Percentiles rank a stretch among this genome's conserved stretches.
phyloP scores from a whole-genome alignment of 2,329 filamentous ascomycete genomes.

The Nemania sp. region DNA sequence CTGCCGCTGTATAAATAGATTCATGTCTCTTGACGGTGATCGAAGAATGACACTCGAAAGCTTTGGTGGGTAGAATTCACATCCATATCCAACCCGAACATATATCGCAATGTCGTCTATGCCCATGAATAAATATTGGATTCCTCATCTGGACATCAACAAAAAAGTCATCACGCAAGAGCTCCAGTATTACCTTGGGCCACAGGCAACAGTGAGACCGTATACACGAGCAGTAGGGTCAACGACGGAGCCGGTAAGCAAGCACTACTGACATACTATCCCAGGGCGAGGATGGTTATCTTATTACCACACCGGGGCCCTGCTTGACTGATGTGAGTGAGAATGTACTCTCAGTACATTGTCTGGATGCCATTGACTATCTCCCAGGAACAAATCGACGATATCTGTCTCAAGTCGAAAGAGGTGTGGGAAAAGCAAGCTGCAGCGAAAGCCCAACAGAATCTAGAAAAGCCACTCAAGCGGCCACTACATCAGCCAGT shows the following conservation, averaged over 20 bases:
- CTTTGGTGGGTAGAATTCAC: slow-evolving; percentile 12
- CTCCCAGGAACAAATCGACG: slow-evolving; percentile 63
- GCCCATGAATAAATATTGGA: slow-evolving; percentile 62
- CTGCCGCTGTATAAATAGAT: slow-evolving; percentile 26
- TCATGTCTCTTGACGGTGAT: slow-evolving; percentile 17
- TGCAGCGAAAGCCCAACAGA: slow-evolving; percentile 51
- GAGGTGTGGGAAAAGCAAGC: slow-evolving; percentile 62
- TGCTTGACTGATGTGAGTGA: slow-evolving; percentile 61
- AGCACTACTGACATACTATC: slow-evolving; percentile 32
- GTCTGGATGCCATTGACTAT: slow-evolving; percentile 19
- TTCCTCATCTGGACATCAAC: slow-evolving; percentile 61
- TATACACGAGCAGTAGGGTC: slow-evolving; percentile 58
- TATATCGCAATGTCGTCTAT: slow-evolving; percentile 46
- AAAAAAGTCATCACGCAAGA: slow-evolving; percentile 63
- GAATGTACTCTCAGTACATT: slow-evolving; percentile 11
- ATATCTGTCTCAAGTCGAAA: slow-evolving; percentile 62
- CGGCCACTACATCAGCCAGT: slow-evolving; percentile 61
- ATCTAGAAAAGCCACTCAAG: slow-evolving; percentile 55
- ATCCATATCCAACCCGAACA: slow-evolving; percentile 21
- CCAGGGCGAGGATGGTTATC: slow-evolving; percentile 63
- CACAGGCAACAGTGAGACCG: slow-evolving; percentile 59
- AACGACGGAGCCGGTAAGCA: slow-evolving; percentile 26
- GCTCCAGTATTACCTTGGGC: slow-evolving; percentile 61
- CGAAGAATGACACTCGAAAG: slow-evolving; percentile 16
- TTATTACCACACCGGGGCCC: slow-evolving; percentile 60